These are phyloP conservation scores for Oryza coarctata DNA, from an alignment of 176 grass and related monocot genomes.

Conservation along the genomic window DNA sequence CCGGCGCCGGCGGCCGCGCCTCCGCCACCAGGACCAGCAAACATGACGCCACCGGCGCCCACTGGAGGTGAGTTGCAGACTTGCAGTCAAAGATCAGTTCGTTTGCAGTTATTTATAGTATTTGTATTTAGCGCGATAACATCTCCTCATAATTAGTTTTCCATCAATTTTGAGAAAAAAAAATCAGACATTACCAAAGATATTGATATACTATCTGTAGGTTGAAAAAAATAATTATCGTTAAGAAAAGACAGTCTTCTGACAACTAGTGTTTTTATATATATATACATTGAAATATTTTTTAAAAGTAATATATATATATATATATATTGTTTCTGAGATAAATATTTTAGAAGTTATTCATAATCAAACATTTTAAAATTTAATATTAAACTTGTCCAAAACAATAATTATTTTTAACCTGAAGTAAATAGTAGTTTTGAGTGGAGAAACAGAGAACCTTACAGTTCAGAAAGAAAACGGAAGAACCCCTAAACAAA, in stretches of 20 bases:
- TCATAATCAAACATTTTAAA: too few species aligned
- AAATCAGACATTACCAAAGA: neutral
- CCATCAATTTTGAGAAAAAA: neutral
- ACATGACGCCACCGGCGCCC: neutral
- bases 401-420: too few species aligned
- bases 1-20: neutral
- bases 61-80: slow-evolving; percentile 19
- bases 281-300: too few species aligned
- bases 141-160: neutral
- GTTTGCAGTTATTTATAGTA: neutral
- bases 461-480: neutral
- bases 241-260: too few species aligned
- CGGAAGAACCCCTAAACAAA: neutral
- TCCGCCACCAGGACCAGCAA: neutral
- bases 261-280: too few species aligned
- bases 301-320: too few species aligned
- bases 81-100: neutral
- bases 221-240: too few species aligned
- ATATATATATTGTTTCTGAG: too few species aligned
- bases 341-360: too few species aligned
- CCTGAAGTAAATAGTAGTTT: too few species aligned
- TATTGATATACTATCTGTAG: too few species aligned
- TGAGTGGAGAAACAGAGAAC: neutral
- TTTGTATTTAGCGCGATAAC: neutral
- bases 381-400: too few species aligned